Conservation (phyloP, 495 filamentous ascomycete genomes). For the Melanomma pulvis-pyrius region DNA sequence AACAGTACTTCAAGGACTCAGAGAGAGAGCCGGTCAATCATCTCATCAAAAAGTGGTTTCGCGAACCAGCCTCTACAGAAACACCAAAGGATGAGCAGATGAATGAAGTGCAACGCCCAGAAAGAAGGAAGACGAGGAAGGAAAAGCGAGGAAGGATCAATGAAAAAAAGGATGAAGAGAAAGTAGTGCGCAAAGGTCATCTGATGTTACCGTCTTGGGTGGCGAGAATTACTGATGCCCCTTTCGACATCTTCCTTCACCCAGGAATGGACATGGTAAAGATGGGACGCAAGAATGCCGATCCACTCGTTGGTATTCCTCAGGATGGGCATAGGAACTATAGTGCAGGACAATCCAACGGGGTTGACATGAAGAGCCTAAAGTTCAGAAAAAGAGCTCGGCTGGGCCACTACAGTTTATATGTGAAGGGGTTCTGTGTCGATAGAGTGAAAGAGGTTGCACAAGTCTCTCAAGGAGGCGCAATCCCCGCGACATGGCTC, state of each 20-base stretch:
- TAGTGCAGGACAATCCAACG: slow-evolving; percentile 40
- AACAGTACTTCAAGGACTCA: too few relatives aligned
- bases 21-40: too few relatives aligned
- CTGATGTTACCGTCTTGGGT: slow-evolving; percentile 38
- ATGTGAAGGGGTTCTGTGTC: slow-evolving; percentile 45
- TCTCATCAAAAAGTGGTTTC: too few relatives aligned
- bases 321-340: slow-evolving; percentile 37
- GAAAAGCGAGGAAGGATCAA: too few relatives aligned
- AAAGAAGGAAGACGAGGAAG: too few relatives aligned
- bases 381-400: slow-evolving; percentile 40
- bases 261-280: slow-evolving; percentile 3
- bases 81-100: too few relatives aligned
- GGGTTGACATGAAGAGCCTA: slow-evolving; percentile 39
- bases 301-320: slow-evolving; percentile 47
- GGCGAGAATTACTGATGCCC: slow-evolving; percentile 14
- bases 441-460: slow-evolving; percentile 39
- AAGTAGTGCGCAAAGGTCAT: too few relatives aligned
- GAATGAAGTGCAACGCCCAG: too few relatives aligned
- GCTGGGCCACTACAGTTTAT: slow-evolving; percentile 45
- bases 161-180: too few relatives aligned
- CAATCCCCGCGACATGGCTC: slow-evolving; percentile 37
- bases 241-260: slow-evolving; percentile 12
- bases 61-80: too few relatives aligned
- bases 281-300: slow-evolving; percentile 46
- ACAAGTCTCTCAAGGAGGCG: slow-evolving; percentile 28